Base-by-base conservation (phyloP, 2,329 filamentous ascomycete species). In the Aspergillus jensenii region DNA sequence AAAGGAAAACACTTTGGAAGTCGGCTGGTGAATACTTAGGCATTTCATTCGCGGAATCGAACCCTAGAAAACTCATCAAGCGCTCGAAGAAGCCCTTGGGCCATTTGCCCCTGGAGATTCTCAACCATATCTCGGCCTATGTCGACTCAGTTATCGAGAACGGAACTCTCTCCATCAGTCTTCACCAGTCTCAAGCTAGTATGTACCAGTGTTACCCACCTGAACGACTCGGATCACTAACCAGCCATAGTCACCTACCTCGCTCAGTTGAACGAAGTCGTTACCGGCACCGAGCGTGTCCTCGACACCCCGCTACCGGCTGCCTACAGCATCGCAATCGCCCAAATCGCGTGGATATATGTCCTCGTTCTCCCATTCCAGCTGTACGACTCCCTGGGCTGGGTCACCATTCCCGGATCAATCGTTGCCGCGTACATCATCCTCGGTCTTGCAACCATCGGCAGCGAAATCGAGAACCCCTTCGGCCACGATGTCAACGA, bases 401-500 rank as follows among this genome's bases (percentile, higher is more conserved):
- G 88, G 87, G 82, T 92, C 62, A 88, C 90, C 12, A 93, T 95
- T 62, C 90, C 90, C 0, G 90, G 87, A 35, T 88, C 87, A 45
- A 78, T 93, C 15, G 74, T 80, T 14, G 88, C 87, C 3, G 87
- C 89, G 3, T 93, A 93, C 74, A 93, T 95, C 65, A 93, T 95
- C 71, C 84, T 95, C 59, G 90, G 89, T 23, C 85, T 95, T 46
- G 82, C 85, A 4, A 81, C 84, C 62, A 93, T 93, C 67, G 90
- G 90, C 40, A 85, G 86, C 62, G 90, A 95, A 74, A 89, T 95
- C 62, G 90, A 95, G 74, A 91, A 95, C 68, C 90, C 90, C 6
- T 95, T 95, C 72, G 90, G 90, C 57, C 81, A 87, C 62, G 90
- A 95, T 62, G 90, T 93, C 65, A 95, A 95, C 69, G 90, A 95